Percentiles rank a stretch among this genome's conserved stretches.
Conservation (phyloP, 2,329 filamentous ascomycete genomes). For the Aureobasidium mangrovei region DNA sequence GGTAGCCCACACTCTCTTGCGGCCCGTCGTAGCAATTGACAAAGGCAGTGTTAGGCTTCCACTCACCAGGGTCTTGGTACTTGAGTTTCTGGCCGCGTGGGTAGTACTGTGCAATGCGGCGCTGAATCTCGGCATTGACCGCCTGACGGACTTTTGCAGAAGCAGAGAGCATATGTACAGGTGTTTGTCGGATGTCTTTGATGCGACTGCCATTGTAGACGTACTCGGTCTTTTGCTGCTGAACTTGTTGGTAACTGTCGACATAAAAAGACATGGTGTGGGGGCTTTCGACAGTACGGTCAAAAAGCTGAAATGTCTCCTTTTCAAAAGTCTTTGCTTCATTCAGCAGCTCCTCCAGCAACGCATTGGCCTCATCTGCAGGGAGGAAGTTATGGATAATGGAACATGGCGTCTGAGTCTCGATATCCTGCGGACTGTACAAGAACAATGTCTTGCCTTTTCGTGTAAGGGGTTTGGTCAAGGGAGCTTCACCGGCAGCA, state of each 20-base stretch:
- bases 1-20: conserved; percentile 78
- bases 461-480: conserved; percentile 47
- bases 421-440: conserved; percentile 72
- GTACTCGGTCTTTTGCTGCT: conserved; percentile 67
- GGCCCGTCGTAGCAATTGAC: conserved; percentile 89
- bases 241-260: conserved; percentile 59
- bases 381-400: conserved; percentile 89
- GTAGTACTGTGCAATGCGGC: conserved; percentile 60
- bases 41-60: conserved; percentile 83
- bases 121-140: conserved; percentile 69
- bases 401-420: conserved; percentile 77
- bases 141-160: conserved; percentile 60
- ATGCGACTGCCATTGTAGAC: conserved; percentile 73
- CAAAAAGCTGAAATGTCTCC: conserved; percentile 76
- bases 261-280: conserved; percentile 82
- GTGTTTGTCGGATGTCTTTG: conserved; percentile 67
- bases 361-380: conserved; percentile 56
- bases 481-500: not conserved
- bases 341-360: conserved; percentile 65
- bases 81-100: conserved; percentile 63
- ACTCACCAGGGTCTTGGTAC: conserved; percentile 63
- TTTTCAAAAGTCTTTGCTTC: conserved; percentile 64
- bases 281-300: conserved; percentile 74
- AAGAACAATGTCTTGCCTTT: conserved; percentile 79
- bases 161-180: conserved; percentile 63